phyloP scores from a whole-genome alignment of 768 basidiomycete species.

The Mycena capillaripes region DNA sequence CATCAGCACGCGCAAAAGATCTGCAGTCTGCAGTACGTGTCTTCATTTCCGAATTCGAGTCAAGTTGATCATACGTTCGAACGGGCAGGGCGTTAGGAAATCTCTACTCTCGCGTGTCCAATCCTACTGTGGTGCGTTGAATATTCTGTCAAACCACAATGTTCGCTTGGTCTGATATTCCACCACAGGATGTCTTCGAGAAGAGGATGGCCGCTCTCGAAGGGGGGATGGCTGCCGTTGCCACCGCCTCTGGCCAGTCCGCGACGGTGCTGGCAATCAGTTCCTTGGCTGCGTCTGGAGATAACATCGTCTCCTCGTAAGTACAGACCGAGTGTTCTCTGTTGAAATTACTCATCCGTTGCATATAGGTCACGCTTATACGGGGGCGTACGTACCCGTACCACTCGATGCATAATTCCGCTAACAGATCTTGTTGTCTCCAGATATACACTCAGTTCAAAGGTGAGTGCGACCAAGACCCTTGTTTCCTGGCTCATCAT shows the following conservation, averaged over 20 bases:
- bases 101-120: conserved; percentile 68
- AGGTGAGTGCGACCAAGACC: conserved; percentile 46
- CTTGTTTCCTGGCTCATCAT: background rate
- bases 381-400: conserved; percentile 56
- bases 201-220: background rate
- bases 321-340: conserved; percentile 26
- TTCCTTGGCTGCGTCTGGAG: conserved; percentile 62
- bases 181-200: background rate
- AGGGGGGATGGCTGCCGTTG: background rate
- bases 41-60: background rate
- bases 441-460: conserved; percentile 77
- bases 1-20: conserved; percentile 18
- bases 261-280: conserved; percentile 75
- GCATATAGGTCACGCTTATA: conserved; percentile 63
- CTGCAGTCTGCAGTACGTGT: conserved; percentile 1
- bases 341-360: background rate
- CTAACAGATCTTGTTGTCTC: conserved; percentile 3
- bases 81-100: conserved; percentile 57
- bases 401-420: background rate
- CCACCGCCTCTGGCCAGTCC: conserved; percentile 49
- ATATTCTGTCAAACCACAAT: background rate
- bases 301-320: conserved; percentile 76
- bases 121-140: conserved; percentile 66
- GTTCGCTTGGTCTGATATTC: background rate
- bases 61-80: background rate